A percentile compares a stretch with the other conserved stretches of the same genome.
phyloP scores from a whole-genome alignment of 345 rosid species.

The Populus euphratica region DNA sequence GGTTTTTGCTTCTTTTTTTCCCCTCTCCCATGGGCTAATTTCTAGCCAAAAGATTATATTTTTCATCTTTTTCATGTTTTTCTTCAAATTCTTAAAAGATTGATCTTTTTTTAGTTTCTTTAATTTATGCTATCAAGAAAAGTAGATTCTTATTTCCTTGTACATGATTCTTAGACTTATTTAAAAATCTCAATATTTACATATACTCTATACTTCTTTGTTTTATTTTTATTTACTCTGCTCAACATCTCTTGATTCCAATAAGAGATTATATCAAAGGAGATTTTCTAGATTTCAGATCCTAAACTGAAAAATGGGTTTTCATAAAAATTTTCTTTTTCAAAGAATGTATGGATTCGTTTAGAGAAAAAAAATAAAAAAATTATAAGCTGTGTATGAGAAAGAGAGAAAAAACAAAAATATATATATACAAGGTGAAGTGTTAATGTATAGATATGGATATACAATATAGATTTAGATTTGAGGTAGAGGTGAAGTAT shows the following conservation, averaged over 20 bases:
- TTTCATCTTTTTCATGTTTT: slow-evolving; percentile 25
- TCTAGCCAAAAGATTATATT: slow-evolving; percentile 9
- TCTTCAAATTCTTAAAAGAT: slow-evolving; percentile 26
- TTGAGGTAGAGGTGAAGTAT: no score
- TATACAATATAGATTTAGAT: no score
- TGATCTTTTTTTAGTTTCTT: slow-evolving; percentile 35
- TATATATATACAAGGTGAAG: no score
- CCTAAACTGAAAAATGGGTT: no score
- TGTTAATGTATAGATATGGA: no score
- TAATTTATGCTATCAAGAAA: slow-evolving; percentile 22
- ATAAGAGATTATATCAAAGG: no score
- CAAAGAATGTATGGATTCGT: no score
- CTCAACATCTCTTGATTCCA: neutral
- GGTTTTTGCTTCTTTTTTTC: slow-evolving; percentile 1
- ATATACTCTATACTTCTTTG: neutral
- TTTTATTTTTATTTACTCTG: neutral
- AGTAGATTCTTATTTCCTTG: slow-evolving; percentile 39
- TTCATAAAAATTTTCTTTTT: no score
- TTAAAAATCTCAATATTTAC: neutral
- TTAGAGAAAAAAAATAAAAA: no score
- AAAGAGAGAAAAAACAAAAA: no score
- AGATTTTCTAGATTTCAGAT: no score
- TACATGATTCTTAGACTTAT: slow-evolving; percentile 25
- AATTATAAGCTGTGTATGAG: no score
- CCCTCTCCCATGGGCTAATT: neutral